These are phyloP conservation scores for Aegle marmelos DNA, from an alignment of 345 rosid species.

Conservation along the genomic window DNA sequence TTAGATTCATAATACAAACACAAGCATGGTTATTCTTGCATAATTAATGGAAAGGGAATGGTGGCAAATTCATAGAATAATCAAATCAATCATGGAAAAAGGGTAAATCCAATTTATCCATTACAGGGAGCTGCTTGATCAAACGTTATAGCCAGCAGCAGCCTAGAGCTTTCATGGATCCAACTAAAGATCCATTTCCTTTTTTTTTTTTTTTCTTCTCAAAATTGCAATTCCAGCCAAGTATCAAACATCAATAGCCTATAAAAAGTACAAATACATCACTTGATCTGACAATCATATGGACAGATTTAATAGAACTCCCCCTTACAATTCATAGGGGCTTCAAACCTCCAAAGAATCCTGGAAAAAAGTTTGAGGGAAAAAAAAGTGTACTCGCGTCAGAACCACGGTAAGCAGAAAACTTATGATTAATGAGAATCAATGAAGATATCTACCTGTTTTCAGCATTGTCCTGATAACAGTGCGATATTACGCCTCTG, in stretches of 20 bases:
- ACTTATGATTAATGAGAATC: neutral
- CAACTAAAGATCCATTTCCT: neutral
- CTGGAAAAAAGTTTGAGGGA: neutral
- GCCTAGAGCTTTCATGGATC: neutral
- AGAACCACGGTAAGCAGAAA: neutral
- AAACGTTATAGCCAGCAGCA: conserved; percentile 12
- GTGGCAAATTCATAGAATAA: neutral
- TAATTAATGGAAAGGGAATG: neutral
- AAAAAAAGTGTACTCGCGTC: neutral
- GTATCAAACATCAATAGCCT: conserved; percentile 5
- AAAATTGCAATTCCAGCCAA: conserved; percentile 17
- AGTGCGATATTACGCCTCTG: conserved; percentile 3
- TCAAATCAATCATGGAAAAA: neutral
- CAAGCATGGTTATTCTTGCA: neutral
- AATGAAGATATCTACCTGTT: conserved; percentile 2
- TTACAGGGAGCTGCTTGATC: conserved; percentile 1
- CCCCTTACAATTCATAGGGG: conserved; percentile 9
- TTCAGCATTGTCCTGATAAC: conserved; percentile 14
- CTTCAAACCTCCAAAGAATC: conserved; percentile 8
- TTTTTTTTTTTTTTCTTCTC: neutral
- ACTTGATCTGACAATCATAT: conserved; percentile 1
- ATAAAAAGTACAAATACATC: conserved; percentile 10
- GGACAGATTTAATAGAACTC: neutral
- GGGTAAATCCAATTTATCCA: conserved; percentile 1
- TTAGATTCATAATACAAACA: no score